These are phyloP conservation scores for Cinnamomum chago DNA, from an alignment of 164 flowering plant genomes.

Conservation along the genomic window DNA sequence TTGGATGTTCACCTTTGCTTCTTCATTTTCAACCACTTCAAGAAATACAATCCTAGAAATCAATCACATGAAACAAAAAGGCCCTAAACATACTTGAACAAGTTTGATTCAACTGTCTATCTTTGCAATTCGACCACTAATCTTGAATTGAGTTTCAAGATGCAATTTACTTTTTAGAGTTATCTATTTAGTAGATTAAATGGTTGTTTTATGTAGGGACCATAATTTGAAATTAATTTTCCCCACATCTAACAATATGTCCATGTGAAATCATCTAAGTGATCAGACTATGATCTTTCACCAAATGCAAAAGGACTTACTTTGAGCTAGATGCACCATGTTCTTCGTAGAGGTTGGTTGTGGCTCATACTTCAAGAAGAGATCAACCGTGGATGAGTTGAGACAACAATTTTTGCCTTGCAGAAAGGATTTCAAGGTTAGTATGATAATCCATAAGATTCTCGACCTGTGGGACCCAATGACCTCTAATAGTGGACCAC, in stretches of 20 bases:
- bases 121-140: too few species aligned
- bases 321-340: slow-evolving; percentile 71
- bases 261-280: not conserved
- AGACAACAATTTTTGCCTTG: slow-evolving; percentile 66
- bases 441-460: too few species aligned
- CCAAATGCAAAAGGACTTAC: slow-evolving; percentile 31
- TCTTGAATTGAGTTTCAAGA: not conserved
- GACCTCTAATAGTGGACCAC: too few species aligned
- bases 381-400: slow-evolving; percentile 50
- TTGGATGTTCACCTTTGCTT: too few species aligned
- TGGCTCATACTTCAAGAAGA: slow-evolving; percentile 53
- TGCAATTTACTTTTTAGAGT: not conserved
- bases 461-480: too few species aligned
- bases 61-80: too few species aligned
- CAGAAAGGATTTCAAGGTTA: not conserved
- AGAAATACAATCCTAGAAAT: too few species aligned
- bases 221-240: not conserved
- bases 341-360: slow-evolving; percentile 69
- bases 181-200: too few species aligned
- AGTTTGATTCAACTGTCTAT: too few species aligned
- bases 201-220: not conserved
- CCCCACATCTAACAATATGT: not conserved
- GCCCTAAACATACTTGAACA: too few species aligned
- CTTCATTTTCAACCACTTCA: too few species aligned
- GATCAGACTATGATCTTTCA: not conserved